A percentile compares a stretch with the other conserved stretches of the same genome.
Evolutionary conservation across 2,329 filamentous ascomycete genomes (phyloP).

Genomic region (Fusarium drepaniforme): DNA sequence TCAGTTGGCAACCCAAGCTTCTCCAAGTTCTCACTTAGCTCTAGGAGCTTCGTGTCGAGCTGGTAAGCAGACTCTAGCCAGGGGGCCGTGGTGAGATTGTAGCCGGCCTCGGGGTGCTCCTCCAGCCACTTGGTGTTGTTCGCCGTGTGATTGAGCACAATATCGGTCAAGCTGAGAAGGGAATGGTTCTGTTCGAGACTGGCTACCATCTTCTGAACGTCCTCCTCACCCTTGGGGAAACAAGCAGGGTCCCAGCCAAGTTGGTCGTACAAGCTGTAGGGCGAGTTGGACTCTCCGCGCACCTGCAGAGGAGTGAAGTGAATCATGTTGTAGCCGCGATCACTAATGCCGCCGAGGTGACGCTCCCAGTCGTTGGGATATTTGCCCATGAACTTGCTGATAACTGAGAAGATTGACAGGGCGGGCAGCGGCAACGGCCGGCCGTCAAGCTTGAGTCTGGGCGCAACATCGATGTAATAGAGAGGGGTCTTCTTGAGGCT

Average conservation of each 20-base stretch:
- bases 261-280: conserved; percentile 97
- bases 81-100: conserved; percentile 92
- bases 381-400: conserved; percentile 98
- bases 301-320: conserved; percentile 96
- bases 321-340: conserved; percentile 97
- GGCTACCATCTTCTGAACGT: conserved; percentile 80
- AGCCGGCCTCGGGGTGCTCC: conserved; percentile 94
- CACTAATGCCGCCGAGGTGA: conserved; percentile 88
- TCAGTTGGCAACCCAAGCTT: conserved; percentile 81
- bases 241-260: conserved; percentile 83
- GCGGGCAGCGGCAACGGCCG: conserved; percentile 84
- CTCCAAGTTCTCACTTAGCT: conserved; percentile 81
- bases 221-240: conserved; percentile 88
- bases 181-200: conserved; percentile 89
- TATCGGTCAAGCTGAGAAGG: conserved; percentile 90
- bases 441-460: conserved; percentile 80
- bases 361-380: conserved; percentile 92
- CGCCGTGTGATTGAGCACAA: conserved; percentile 98
- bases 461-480: conserved; percentile 96
- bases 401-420: conserved; percentile 90
- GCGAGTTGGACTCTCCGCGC: conserved; percentile 91
- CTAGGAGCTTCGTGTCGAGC: conserved; percentile 73
- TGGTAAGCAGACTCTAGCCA: conserved; percentile 75
- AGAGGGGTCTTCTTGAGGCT: conserved; percentile 75
- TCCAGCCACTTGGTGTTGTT: conserved; percentile 95